Evolutionary conservation across 768 basidiomycete species (phyloP), one percentile per base, ranked within the genome.

Genomic region (Psilocybe sp.): DNA sequence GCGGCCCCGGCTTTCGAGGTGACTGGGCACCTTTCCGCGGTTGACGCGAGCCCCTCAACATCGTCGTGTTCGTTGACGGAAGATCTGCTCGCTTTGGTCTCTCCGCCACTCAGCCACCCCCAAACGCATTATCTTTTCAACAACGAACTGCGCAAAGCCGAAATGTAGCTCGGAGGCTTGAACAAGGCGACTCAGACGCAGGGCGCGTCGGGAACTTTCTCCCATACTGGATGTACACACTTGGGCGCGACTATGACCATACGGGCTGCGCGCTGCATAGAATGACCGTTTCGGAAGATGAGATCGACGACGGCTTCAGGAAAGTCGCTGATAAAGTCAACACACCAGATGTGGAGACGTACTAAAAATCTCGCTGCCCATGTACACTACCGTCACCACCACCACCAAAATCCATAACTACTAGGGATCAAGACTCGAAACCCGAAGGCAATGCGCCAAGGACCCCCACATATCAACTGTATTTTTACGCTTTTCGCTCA

Each of bases 201-300:
- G 69, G 71, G 15, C 69, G 72, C 51, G 72, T 74, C 37, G 72
- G 69, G 10, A 69, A 69, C 1, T 74, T 70, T 47, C 59, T 74
- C 33, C 69, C 70, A 18, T 72, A 72, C 46, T 74, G 71, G 71
- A 74, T 74, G 72, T 71, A 69, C 48, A 70, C 68, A 1, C 68
- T 71, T 43, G 70, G 64, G 12, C 72, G 72, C 52, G 72, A 74
- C 51, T 74, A 70, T 49, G 70, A 74, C 33, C 65, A 72, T 43
- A 72, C 71, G 1, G 72, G 72, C 9, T 60, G 69, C 34, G 72
- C 71, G 6, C 57, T 74, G 14, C 65, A 67, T 36, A 60, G 65
- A 11, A 61, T 67, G 50, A 43, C 65, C 14, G 65, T 61, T 12
- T 60, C 61, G 14, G 60, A 60, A 10, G 62, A 62, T 19, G 61